Evolutionary conservation across 257 asterid genomes (phyloP), one percentile per base, ranked within the genome.

Genomic region (Dorcoceras hygrometricum): DNA sequence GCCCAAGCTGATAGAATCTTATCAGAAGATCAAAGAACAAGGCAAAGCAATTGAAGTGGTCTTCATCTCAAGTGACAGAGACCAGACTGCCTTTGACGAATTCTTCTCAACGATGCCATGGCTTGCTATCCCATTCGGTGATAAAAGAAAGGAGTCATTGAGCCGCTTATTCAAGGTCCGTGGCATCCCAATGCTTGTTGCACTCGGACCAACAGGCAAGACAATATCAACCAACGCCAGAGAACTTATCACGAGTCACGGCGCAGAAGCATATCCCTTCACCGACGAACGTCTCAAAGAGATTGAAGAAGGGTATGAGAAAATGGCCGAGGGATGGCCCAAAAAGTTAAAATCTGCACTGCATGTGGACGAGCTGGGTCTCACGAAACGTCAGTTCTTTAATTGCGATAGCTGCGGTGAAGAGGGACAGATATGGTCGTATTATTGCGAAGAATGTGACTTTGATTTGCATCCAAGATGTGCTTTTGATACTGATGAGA

Each of bases 271-370:
- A 16, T 93, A 70, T 71, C 96, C 99, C 0, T 93, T 93, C 79
- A 88, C 95, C 0, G 64, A 76, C 16, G 95, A 86, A 59, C 89
- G 95, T 10, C 16, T 83, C 31, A 63, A 90, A 82, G 96, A 93
- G 84, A 57, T 93, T 0, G 90, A 86, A 69, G 79, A 67, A n/a
- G 72, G 77, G 34, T 27, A 43, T 27, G 85, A 82, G 72, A 95
- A 87, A 66, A 81, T 86, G 94, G 84, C 86, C 0, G 94, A 82
- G 73, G 81, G 74, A 63, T 89, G 89, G 97, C 95, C 97, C 20
- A 75, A 80, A 87, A 82, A 80, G 66, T 36, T 76, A 70, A 78
- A 70, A 46, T 51, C 73, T 18, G 54, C 59, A 3, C 50, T 69
- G 19, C 98, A 92, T 4, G 86, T 75, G 4, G 96, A 92, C 27